These are phyloP conservation scores for Komagataella pastoris DNA, from an alignment of 805 yeast genomes.

Conservation along the genomic window DNA sequence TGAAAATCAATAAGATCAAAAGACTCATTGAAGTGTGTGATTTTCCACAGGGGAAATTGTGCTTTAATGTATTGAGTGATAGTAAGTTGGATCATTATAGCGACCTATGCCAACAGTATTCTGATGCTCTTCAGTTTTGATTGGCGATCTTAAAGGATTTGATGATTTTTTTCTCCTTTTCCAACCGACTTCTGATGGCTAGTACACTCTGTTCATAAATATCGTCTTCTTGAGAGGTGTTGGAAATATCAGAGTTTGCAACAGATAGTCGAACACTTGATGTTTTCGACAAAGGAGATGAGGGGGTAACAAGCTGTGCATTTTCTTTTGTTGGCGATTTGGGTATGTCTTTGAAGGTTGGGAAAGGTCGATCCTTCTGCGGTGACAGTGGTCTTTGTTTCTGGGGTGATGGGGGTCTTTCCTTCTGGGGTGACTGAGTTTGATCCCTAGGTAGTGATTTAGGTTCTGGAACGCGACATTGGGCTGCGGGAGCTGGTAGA, in stretches of 20 bases:
- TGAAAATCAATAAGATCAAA: constrained; percentile 19
- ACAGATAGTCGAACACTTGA: not conserved
- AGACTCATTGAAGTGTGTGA: constrained; percentile 16
- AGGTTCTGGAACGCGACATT: not conserved
- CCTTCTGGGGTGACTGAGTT: not conserved
- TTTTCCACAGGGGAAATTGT: constrained; percentile 21
- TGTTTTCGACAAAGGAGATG: not conserved
- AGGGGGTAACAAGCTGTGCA: not conserved
- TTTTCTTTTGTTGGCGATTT: constrained; percentile 4
- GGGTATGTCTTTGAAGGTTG: not conserved
- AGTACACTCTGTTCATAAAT: constrained; percentile 17
- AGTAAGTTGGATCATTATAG: constrained; percentile 21
- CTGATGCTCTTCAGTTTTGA: constrained; percentile 23
- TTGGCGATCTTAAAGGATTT: not conserved
- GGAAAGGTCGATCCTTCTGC: not conserved
- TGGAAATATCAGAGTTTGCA: not conserved
- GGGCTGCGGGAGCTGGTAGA: not conserved
- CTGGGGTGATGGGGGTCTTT: not conserved
- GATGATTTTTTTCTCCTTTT: constrained; percentile 13
- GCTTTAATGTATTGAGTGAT: constrained; percentile 23
- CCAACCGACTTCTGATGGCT: constrained; percentile 21
- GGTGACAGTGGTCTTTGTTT: constrained; percentile 2
- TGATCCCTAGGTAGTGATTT: not conserved
- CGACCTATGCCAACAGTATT: constrained; percentile 25
- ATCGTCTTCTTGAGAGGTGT: constrained; percentile 2